Conservation (phyloP, 2,329 filamentous ascomycete species). For the Ilyonectria robusta region DNA sequence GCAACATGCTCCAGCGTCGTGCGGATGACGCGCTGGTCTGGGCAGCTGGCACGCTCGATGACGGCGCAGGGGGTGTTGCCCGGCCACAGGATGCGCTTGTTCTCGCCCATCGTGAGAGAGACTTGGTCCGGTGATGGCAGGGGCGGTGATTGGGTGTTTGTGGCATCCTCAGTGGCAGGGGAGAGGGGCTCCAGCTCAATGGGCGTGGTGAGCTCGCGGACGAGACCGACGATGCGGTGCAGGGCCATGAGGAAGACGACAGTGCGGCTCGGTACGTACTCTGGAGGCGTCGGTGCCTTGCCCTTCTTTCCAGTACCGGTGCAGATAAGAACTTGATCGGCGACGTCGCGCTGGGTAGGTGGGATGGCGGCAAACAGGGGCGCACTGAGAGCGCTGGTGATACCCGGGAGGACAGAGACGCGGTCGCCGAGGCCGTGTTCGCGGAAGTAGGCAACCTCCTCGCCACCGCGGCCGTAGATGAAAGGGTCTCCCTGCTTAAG, state of each 20-base stretch:
- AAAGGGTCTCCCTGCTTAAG: constrained; percentile 98
- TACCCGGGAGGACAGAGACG: constrained; percentile 84
- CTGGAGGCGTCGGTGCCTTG: constrained; percentile 83
- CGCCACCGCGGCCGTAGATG: constrained; percentile 93
- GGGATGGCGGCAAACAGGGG: constrained; percentile 92
- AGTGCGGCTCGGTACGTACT: constrained; percentile 82
- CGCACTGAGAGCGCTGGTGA: constrained; percentile 89
- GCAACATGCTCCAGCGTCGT: constrained; percentile 86
- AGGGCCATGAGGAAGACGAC: constrained; percentile 97
- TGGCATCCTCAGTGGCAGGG: constrained; percentile 41
- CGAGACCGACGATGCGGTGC: constrained; percentile 83
- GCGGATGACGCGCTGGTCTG: constrained; percentile 92
- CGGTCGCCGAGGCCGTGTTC: constrained; percentile 75
- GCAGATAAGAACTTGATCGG: constrained; percentile 95
- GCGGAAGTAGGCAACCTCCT: constrained; percentile 90
- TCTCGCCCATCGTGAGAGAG: constrained; percentile 24
- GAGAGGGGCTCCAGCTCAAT: constrained; percentile 50
- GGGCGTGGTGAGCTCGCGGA: constrained; percentile 76
- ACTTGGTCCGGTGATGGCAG: constrained; percentile 27
- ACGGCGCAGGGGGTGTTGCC: constrained; percentile 88
- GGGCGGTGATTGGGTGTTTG: constrained; percentile 28
- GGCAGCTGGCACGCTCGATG: constrained; percentile 92
- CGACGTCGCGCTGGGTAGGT: constrained; percentile 88
- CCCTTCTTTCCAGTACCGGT: constrained; percentile 96
- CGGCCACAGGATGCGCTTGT: constrained; percentile 73